These are phyloP conservation scores for Coprinopsis cinerea DNA, from an alignment of 768 basidiomycete genomes.

Conservation along the genomic window DNA sequence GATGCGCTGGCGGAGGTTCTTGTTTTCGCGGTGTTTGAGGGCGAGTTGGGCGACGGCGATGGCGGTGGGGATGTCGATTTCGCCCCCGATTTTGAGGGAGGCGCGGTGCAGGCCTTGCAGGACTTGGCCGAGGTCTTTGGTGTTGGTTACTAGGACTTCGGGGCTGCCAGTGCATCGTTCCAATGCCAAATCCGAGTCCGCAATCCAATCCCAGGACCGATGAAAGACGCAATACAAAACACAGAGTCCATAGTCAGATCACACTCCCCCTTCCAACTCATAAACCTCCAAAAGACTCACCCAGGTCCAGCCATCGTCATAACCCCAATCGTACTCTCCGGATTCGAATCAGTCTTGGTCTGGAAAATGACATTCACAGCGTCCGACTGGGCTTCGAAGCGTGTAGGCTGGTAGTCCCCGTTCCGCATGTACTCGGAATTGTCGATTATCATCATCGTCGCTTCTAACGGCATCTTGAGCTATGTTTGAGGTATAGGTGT, in stretches of 20 bases:
- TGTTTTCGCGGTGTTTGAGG: slow-evolving; percentile 96
- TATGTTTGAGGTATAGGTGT: not conserved
- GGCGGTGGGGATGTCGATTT: slow-evolving; percentile 82
- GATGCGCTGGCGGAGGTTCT: slow-evolving; percentile 94
- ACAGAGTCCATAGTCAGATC: too few relatives aligned
- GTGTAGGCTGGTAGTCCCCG: slow-evolving; percentile 81
- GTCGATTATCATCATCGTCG: slow-evolving; percentile 96
- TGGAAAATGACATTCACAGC: slow-evolving; percentile 87
- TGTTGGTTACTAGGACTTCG: slow-evolving; percentile 93
- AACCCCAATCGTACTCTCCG: slow-evolving; percentile 94
- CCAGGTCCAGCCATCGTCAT: slow-evolving; percentile 99
- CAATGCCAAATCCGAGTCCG: too few relatives aligned
- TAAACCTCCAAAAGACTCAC: slow-evolving; percentile 50
- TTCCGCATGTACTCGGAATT: slow-evolving; percentile 98
- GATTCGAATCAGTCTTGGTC: slow-evolving; percentile 92
- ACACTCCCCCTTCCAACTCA: too few relatives aligned
- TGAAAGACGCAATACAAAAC: too few relatives aligned
- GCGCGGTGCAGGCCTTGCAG: slow-evolving; percentile 71
- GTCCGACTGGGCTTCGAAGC: slow-evolving; percentile 89
- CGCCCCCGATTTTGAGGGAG: slow-evolving; percentile 69
- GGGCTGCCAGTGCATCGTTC: slow-evolving; percentile 45
- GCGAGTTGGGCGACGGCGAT: slow-evolving; percentile 94
- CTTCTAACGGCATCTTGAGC: slow-evolving; percentile 87
- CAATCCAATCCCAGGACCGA: slow-evolving; percentile 3
- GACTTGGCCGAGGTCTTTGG: slow-evolving; percentile 92